A percentile compares a stretch with the other conserved stretches of the same genome.
These are phyloP conservation scores for Acacia concinna DNA, from an alignment of 331 rosid species.

Conservation along the genomic window DNA sequence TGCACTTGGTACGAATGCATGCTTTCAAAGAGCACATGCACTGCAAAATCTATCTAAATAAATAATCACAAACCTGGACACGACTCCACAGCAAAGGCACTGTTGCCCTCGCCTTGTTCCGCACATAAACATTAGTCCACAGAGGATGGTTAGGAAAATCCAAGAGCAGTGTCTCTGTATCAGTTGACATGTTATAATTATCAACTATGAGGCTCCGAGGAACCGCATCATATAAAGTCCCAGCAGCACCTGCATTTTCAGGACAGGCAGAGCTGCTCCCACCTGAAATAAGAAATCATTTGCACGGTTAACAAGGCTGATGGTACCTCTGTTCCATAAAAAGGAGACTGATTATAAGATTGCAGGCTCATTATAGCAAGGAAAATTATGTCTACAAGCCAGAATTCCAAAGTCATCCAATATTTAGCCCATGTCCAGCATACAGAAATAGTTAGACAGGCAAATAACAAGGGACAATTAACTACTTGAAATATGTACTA, in stretches of 20 bases:
- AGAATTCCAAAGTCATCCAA: conserved; percentile 24
- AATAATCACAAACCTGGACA: conserved; percentile 67
- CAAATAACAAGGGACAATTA: no score
- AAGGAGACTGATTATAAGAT: background rate
- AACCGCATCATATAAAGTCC: conserved; percentile 93
- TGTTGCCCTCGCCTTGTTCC: conserved; percentile 88
- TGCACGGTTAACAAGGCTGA: conserved; percentile 28
- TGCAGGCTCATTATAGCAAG: conserved; percentile 10
- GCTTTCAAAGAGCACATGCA: conserved; percentile 11
- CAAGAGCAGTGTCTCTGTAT: conserved; percentile 87
- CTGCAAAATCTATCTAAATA: background rate
- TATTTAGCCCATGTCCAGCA: background rate
- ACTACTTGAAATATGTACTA: background rate
- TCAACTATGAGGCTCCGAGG: conserved; percentile 87
- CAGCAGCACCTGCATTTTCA: conserved; percentile 95
- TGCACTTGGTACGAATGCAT: background rate
- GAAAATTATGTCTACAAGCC: conserved; percentile 1
- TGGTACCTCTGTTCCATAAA: background rate
- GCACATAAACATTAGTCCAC: conserved; percentile 88
- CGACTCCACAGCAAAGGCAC: conserved; percentile 98
- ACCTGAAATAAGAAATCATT: conserved; percentile 51
- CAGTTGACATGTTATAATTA: conserved; percentile 80
- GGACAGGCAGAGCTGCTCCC: conserved; percentile 87
- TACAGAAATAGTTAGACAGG: background rate
- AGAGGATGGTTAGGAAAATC: conserved; percentile 95